These are phyloP conservation scores for Davidsoniella neocaledoniae DNA, from an alignment of 2,329 filamentous ascomycete genomes.

Conservation along the genomic window DNA sequence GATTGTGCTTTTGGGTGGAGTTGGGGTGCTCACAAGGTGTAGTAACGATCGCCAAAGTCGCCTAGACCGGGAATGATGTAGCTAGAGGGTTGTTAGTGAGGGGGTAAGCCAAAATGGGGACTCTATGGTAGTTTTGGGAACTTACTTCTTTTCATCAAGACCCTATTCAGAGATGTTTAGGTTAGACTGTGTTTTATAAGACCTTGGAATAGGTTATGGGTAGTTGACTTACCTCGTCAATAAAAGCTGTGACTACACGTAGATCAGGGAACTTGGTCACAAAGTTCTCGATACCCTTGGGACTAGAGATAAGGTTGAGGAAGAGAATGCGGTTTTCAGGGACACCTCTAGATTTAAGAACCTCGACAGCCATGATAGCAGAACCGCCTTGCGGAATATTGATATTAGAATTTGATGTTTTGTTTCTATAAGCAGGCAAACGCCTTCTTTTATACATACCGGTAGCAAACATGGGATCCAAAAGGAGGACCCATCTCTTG, in stretches of 20 bases:
- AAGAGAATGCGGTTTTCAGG: constrained; percentile 92
- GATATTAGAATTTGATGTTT: background rate
- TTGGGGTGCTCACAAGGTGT: constrained; percentile 34
- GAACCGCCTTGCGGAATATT: constrained; percentile 51
- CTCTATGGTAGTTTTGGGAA: constrained; percentile 14
- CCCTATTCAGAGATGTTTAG: constrained; percentile 31
- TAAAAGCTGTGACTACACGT: constrained; percentile 85
- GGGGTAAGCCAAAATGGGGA: too few relatives aligned
- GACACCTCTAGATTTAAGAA: constrained; percentile 76
- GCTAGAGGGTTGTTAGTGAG: constrained; percentile 30
- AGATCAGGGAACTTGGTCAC: constrained; percentile 77
- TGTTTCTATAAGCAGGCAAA: background rate
- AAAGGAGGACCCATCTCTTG: constrained; percentile 76
- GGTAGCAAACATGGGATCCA: constrained; percentile 99
- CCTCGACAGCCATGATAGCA: constrained; percentile 91
- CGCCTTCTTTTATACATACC: constrained; percentile 33
- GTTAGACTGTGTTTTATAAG: background rate
- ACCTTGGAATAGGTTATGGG: background rate
- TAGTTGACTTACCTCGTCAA: constrained; percentile 50
- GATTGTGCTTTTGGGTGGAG: too few relatives aligned
- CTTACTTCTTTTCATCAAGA: constrained; percentile 93
- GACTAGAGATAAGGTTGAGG: constrained; percentile 93
- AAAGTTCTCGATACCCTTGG: constrained; percentile 79
- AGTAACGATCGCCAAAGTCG: constrained; percentile 92
- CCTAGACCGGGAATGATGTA: constrained; percentile 90